Base-by-base conservation (phyloP, 2,329 filamentous ascomycete genomes). In the Xylariaceae sp. region DNA sequence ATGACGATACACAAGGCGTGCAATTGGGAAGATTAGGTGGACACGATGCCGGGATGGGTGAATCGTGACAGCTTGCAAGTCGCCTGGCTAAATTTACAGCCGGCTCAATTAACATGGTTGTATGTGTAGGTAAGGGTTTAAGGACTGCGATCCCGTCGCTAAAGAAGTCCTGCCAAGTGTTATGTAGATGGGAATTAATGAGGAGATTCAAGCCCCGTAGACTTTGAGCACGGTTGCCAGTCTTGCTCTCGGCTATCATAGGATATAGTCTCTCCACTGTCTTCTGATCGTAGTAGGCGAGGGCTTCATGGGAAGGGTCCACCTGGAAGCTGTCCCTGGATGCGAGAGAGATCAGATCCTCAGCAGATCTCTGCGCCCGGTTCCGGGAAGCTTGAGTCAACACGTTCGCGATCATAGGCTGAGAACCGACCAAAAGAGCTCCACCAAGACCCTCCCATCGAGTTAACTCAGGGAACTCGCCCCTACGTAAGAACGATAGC, bases 161-260 rank as follows among this genome's bases (percentile, higher is more conserved):
- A 73, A 94, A 96, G 18, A 80, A 80, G 66, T 88, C 89, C 70
- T 95, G 91, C 84, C 94, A 97, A 9, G 86, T 88, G 56, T 82
- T 82, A 71, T 97, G 92, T 3, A 97, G 80, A 73, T 97, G 94
- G 1, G 87, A 82, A 69, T 89, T 92, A 71, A 97, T 89, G 60
- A 97, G 81, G 51, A 83, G 77, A 60, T 88, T 88, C 39, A 97
- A 82, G 54, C 82, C 78, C 56, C 76, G 75, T 23, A 93, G 78
- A 2, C 88, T 90, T 51, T 80, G 77, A 35, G 83, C 81, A 11
- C 81, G 81, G 57, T 80, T 77, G 39, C 80, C 77, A 4, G 76
- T 72, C 47, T 91, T 78, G 57, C 83, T 82, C 54, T 89, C 82
- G 17, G 82, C 82, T 53, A 96, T 78, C 47, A 82, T 79, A 34